These are phyloP conservation scores for Microstegium vimineum DNA, from an alignment of 176 grass and related monocot genomes.

Conservation along the genomic window DNA sequence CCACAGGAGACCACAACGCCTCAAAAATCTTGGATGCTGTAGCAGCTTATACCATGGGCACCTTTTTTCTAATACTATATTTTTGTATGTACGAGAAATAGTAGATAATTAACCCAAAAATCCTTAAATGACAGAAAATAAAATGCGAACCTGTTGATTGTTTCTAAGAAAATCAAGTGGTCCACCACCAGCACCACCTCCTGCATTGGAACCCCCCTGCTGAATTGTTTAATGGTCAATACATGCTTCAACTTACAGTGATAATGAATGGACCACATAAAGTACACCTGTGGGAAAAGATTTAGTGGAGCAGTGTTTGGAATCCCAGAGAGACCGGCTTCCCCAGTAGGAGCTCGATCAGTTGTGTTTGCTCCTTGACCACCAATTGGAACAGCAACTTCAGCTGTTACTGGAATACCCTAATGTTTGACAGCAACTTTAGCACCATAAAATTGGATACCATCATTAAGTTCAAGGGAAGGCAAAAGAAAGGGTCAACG, in stretches of 20 bases:
- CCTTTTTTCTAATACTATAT: not conserved
- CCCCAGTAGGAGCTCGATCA: conserved; percentile 29
- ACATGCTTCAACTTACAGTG: conserved; percentile 7
- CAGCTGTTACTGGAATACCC: conserved; percentile 81
- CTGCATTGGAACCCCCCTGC: conserved; percentile 51
- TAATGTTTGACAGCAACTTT: conserved; percentile 34
- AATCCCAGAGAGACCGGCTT: conserved; percentile 46
- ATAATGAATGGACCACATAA: conserved; percentile 8
- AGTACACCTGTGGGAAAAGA: conserved; percentile 87
- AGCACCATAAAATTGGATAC: conserved; percentile 10
- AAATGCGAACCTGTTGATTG: conserved; percentile 65
- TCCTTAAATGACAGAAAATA: conserved; percentile 1
- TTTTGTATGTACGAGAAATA: not conserved
- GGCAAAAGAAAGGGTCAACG: not conserved
- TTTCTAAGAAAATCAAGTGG: conserved; percentile 85
- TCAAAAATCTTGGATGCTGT: too few relatives aligned
- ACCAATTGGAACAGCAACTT: conserved; percentile 63
- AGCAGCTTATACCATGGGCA: not conserved
- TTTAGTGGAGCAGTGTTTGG: conserved; percentile 84
- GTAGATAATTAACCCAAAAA: not conserved
- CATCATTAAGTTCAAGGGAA: not conserved
- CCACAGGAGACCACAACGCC: too few relatives aligned
- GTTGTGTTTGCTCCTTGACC: conserved; percentile 43
- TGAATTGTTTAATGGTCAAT: conserved; percentile 29
- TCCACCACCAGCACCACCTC: conserved; percentile 65